phyloP scores from a whole-genome alignment of 2,329 filamentous ascomycete genomes.

The Tolypocladium tropicale region DNA sequence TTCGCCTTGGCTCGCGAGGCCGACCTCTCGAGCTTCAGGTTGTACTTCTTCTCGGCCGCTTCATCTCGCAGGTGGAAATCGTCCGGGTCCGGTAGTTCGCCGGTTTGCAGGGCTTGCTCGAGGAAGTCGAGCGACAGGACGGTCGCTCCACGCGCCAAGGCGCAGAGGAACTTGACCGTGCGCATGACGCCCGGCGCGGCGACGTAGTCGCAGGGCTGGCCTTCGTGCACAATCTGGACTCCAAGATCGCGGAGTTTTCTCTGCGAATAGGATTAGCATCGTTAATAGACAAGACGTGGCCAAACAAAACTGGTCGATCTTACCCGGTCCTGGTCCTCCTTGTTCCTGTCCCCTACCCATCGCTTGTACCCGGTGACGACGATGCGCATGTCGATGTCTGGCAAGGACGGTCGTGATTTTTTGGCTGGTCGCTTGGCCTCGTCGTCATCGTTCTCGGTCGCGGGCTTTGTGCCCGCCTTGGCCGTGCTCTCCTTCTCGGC shows the following conservation, averaged over 20 bases:
- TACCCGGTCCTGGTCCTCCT: constrained; percentile 74
- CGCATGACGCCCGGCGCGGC: constrained; percentile 80
- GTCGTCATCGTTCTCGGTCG: constrained; percentile 30
- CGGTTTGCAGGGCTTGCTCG: constrained; percentile 61
- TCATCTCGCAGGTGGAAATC: constrained; percentile 62
- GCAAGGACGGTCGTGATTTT: constrained; percentile 46
- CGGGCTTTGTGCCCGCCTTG: constrained; percentile 27
- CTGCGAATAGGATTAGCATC: constrained; percentile 31
- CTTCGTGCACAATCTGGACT: constrained; percentile 69
- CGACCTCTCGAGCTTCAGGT: constrained; percentile 58
- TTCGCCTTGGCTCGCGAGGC: constrained; percentile 65
- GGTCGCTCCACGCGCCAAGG: constrained; percentile 68
- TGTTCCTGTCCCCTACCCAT: constrained; percentile 65
- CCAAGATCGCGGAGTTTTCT: constrained; percentile 74
- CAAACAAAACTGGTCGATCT: constrained; percentile 20
- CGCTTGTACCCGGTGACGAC: constrained; percentile 75
- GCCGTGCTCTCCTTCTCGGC: constrained; percentile 43
- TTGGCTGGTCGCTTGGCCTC: constrained; percentile 45
- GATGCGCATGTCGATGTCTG: constrained; percentile 62
- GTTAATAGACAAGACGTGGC: not conserved
- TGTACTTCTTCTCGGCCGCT: constrained; percentile 61
- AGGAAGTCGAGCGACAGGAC: constrained; percentile 73
- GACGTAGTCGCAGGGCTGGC: constrained; percentile 69
- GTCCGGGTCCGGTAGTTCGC: constrained; percentile 51
- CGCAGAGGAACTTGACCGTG: constrained; percentile 87